These are phyloP conservation scores for Tuber indicum DNA, from an alignment of 495 filamentous ascomycete genomes.

Conservation along the genomic window DNA sequence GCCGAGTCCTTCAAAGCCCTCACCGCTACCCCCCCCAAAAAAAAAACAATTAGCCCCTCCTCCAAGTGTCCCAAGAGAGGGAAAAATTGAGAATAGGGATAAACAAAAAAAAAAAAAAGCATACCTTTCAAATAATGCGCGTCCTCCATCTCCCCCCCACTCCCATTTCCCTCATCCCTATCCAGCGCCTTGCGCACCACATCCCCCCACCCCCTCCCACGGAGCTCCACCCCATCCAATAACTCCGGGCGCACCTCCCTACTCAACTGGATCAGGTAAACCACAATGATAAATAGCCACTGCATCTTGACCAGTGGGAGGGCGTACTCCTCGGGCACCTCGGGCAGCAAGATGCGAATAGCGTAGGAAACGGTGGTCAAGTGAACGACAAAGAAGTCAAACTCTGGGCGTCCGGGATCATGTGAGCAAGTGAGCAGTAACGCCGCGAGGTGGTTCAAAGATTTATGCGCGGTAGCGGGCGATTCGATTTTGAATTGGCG, in stretches of 20 bases:
- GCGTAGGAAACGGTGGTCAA: constrained; percentile 79
- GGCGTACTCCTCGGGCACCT: constrained; percentile 67
- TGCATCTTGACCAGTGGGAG: constrained; percentile 69
- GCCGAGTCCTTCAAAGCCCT: constrained; percentile 68
- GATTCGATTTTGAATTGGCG: constrained; percentile 61
- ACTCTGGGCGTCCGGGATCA: constrained; percentile 53
- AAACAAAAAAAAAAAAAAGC: not conserved
- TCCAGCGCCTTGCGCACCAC: constrained; percentile 46
- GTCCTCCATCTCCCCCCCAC: constrained; percentile 19
- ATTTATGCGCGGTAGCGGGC: constrained; percentile 5
- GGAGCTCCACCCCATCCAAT: constrained; percentile 55
- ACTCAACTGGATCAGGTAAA: constrained; percentile 68
- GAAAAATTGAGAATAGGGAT: not conserved
- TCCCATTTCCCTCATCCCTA: constrained; percentile 5
- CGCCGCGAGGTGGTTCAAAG: constrained; percentile 14
- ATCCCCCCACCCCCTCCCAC: constrained; percentile 67
- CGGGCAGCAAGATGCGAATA: constrained; percentile 72
- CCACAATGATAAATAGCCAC: constrained; percentile 74
- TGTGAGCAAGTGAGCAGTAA: constrained; percentile 59
- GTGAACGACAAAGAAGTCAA: constrained; percentile 83
- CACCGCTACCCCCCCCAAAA: constrained; percentile 46
- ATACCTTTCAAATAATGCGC: constrained; percentile 34
- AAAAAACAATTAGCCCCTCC: not conserved
- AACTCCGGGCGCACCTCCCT: constrained; percentile 61
- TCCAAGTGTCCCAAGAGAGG: not conserved